Evolutionary conservation across 306 rosid genomes (phyloP), one percentile per base, ranked within the genome.

Genomic region (Heteromeles arbutifolia): DNA sequence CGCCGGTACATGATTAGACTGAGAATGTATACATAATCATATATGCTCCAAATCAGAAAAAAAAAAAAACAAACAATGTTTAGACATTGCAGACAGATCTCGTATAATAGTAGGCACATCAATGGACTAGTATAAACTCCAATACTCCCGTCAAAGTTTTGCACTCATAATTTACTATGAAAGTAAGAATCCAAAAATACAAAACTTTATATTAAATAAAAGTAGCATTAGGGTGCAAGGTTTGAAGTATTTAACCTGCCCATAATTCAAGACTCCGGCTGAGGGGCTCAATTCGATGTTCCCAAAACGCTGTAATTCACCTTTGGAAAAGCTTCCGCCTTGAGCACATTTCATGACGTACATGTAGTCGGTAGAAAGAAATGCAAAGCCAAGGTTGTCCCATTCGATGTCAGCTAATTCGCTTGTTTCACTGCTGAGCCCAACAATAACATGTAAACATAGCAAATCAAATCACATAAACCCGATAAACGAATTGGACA

Each of bases 221-320:
- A 28, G 11, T 45, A 14, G 19, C 26, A 43, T 21, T 25, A 17
- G 41, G 7, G 25, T 25, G 45, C 13, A 61, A 41, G 11, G 43
- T 25, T 19, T 44, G 2, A 3, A 53, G 44, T 74, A 67, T 65
- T 75, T 69, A 79, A 95, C 97, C 98, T 95, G 97, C 54, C 97
- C 99, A 76, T 95, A 95, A 84, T 95, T 95, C 61, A 95, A 71
- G 72, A 95, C 89, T 69, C 97, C 99, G 5, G 99, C 91, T 5
- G 97, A 85, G 64, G 99, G 99, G 70, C 65, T 88, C 89, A 95
- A 71, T 78, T 95, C 97, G 61, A 95, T 92, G 83, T 95, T 92
- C 66, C 97, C 99, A 87, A 95, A 95, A 32, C 92, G 87, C 75
- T 86, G 89, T 1, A 95, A 74, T 88, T 95, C 93, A 37, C 97